Evolutionary conservation across 331 rosid genomes (phyloP), one percentile per base, ranked within the genome.

Genomic region (Quercus tomentella): DNA sequence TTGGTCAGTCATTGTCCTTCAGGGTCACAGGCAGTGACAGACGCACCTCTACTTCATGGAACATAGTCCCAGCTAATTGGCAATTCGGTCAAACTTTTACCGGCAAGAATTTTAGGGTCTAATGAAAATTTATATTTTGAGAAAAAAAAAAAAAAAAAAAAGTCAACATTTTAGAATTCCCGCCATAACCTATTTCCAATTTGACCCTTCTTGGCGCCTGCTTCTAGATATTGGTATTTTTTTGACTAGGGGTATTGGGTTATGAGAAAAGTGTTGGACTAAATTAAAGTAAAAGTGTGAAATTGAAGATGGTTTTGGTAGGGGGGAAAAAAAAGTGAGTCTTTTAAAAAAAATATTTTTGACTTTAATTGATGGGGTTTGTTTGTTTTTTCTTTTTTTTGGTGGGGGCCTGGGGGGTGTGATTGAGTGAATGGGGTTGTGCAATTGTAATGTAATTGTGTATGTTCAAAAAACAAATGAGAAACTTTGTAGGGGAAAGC

Each of bases 71-170:
- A 1, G 35, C 84, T 9, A 57, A 77, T 69, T 90, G 94, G 94
- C 91, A 88, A 60, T 90, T 85, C 51, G 94, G 91, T 55, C 92
- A 90, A 77, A 90, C 94, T 61, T 90, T 90, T 69, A 68, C 85
- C 6, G 92, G 90, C 20, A 90, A 86, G 76, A 90, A 90, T 82
- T 90, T 90, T 5, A 81, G 94, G 26, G 86, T 88, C 30, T 90
- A 78, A 82, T 45, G 11, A 8, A 1, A 63, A 21, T 0, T 7
- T 8, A 3, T 49, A 49, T 49, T 49, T 11, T 2, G 0, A 10
- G 33, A 4, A 51, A 31, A 12, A 20, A 5, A 25, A 31, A 12
- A 20, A 5, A 23, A 6, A 11, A 17, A 28, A 75, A 78, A 35
- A n/a, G 43, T 65, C 62, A 12, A 28, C 18, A 30, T 72, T 78